Percentiles rank a stretch among this genome's conserved stretches.
Evolutionary conservation across 371 early-diverging fungal genomes (phyloP).

Genomic region (Circinella umbellata): DNA sequence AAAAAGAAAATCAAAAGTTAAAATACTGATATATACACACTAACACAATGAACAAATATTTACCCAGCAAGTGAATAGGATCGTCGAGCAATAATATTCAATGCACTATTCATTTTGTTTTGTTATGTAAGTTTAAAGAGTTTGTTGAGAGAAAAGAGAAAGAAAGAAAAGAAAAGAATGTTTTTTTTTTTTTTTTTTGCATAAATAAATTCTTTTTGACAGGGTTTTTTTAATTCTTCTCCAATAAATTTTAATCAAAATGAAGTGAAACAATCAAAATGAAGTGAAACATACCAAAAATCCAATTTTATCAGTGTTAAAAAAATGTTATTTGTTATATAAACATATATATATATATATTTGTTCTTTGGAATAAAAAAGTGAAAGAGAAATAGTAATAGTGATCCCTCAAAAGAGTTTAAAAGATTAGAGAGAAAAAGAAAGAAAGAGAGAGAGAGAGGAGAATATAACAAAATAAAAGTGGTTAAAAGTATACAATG

Average conservation of each 20-base stretch:
- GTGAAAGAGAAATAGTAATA: not conserved
- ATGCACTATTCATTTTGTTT: slow-evolving; percentile 7
- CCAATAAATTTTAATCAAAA: too few species aligned
- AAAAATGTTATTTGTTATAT: too few species aligned
- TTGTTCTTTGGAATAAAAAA: not conserved
- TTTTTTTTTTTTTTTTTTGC: too few species aligned
- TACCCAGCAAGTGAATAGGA: not conserved
- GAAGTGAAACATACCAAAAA: too few species aligned
- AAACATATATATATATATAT: too few species aligned
- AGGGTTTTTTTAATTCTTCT: too few species aligned
- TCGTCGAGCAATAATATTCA: slow-evolving; percentile 1
- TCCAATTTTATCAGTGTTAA: too few species aligned
- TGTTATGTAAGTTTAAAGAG: not conserved
- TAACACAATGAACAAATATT: too few species aligned
- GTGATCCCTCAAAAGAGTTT: not conserved
- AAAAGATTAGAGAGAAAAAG: not conserved
- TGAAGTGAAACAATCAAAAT: too few species aligned
- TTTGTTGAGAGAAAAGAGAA: not conserved
- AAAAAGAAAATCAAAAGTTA: too few species aligned
- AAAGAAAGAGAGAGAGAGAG: not conserved
- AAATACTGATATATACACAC: too few species aligned
- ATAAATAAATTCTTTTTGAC: too few species aligned
- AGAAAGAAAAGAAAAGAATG: not conserved
- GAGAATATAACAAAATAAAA: not conserved
- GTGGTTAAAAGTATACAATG: slow-evolving; percentile 3